Evolutionary conservation across 352 stramenopile genomes (phyloP).

Genomic region (Globisporangium mamillatum): DNA sequence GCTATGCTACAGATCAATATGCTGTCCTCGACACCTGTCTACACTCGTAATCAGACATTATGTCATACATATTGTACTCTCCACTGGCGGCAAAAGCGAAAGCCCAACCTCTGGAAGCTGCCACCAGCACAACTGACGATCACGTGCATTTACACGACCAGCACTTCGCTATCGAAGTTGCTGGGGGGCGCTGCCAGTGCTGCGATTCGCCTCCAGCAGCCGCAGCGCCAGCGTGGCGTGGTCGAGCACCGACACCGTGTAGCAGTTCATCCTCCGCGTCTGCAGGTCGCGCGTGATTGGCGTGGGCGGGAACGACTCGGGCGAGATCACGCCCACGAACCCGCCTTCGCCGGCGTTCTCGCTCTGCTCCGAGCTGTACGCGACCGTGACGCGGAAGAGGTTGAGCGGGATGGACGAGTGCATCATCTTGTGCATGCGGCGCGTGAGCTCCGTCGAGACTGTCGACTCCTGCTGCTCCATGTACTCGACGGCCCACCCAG

Average conservation of each 20-base stretch:
- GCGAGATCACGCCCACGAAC: constrained; percentile 55
- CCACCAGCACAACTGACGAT: not conserved
- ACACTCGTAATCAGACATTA: not conserved
- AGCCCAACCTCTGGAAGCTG: not conserved
- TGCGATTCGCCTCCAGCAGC: constrained; percentile 43
- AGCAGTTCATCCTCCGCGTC: constrained; percentile 66
- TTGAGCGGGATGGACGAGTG: constrained; percentile 71
- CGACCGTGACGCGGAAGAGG: constrained; percentile 70
- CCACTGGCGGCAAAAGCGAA: not conserved
- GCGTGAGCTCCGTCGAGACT: constrained; percentile 60
- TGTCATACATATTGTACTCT: not conserved
- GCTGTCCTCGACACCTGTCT: not conserved
- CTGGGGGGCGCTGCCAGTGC: not conserved
- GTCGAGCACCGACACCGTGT: constrained; percentile 75
- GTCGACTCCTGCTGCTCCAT: constrained; percentile 70
- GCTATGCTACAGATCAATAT: not conserved
- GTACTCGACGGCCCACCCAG: constrained; percentile 79
- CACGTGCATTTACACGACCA: not conserved
- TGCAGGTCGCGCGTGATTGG: constrained; percentile 75
- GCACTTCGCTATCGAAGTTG: not conserved
- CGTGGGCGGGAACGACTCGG: constrained; percentile 79
- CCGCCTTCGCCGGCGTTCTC: constrained; percentile 24
- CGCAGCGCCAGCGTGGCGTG: constrained; percentile 66
- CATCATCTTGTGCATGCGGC: constrained; percentile 78
- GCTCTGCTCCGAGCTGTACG: constrained; percentile 26